A percentile compares a stretch with the other conserved stretches of the same genome.
These are phyloP conservation scores for Scenedesmus sp. DNA, from an alignment of 163 green algal species.

Conservation along the genomic window DNA sequence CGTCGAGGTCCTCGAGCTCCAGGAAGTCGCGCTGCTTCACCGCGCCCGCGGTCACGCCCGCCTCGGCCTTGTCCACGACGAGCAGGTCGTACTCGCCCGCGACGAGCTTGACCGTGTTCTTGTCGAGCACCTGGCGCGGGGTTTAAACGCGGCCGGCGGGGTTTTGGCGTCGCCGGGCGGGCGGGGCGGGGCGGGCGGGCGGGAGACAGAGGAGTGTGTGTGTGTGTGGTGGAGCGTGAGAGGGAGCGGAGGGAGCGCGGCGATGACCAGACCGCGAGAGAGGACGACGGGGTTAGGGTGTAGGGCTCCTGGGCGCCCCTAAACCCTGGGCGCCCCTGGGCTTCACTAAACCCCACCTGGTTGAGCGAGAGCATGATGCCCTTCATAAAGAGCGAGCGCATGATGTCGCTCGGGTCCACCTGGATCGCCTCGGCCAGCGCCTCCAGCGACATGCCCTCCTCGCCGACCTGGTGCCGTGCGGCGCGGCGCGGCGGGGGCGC, in stretches of 20 bases:
- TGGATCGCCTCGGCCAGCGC: slow-evolving; percentile 79
- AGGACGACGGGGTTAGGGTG: no score
- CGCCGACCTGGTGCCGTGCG: slow-evolving; percentile 66
- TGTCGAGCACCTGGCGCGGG: slow-evolving; percentile 87
- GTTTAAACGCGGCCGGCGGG: no score
- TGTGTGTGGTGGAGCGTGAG: no score
- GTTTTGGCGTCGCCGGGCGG: no score
- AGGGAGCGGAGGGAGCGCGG: no score
- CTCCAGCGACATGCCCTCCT: slow-evolving; percentile 87
- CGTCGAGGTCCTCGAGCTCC: slow-evolving; percentile 81
- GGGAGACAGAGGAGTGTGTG: no score
- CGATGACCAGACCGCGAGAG: no score
- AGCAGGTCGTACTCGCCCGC: slow-evolving; percentile 86
- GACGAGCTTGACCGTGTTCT: slow-evolving; percentile 89
- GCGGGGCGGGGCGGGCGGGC: no score
- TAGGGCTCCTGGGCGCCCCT: no score
- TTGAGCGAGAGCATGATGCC: slow-evolving; percentile 93
- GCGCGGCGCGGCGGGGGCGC: no score
- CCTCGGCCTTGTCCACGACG: slow-evolving; percentile 76
- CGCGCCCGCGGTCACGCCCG: slow-evolving; percentile 54
- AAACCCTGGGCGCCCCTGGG: no score
- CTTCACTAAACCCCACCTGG: slow-evolving; percentile 57
- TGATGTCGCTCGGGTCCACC: slow-evolving; percentile 83
- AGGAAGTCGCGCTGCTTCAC: slow-evolving; percentile 74
- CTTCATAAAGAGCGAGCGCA: slow-evolving; percentile 97